A percentile compares a stretch with the other conserved stretches of the same genome.
These are phyloP conservation scores for Conringia planisiliqua DNA, from an alignment of 345 rosid species.

Conservation along the genomic window DNA sequence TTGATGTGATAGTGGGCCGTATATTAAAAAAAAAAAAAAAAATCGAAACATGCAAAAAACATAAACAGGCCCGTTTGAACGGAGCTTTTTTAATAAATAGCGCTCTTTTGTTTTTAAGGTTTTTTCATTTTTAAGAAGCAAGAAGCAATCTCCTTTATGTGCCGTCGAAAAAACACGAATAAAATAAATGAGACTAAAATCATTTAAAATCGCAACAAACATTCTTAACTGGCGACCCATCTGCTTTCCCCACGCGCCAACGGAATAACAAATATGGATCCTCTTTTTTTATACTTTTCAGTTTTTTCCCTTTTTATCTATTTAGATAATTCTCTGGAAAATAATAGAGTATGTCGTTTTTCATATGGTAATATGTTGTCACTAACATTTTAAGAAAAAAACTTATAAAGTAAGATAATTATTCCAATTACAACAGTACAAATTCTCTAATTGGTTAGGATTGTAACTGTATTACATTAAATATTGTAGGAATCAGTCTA, in stretches of 20 bases:
- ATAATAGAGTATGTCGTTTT: too few species aligned
- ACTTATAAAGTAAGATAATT: too few species aligned
- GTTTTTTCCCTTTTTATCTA: background rate
- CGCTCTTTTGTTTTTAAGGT: background rate
- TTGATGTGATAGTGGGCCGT: slow-evolving; percentile 22
- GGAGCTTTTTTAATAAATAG: background rate
- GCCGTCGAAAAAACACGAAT: background rate
- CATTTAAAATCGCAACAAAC: slow-evolving; percentile 11
- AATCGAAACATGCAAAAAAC: background rate
- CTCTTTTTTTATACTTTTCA: background rate
- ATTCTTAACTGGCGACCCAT: slow-evolving; percentile 3
- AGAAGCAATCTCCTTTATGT: background rate
- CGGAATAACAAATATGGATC: background rate
- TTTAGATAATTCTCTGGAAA: too few species aligned
- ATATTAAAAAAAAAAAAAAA: background rate
- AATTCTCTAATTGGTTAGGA: too few species aligned
- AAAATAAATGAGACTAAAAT: background rate
- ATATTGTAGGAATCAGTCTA: too few species aligned
- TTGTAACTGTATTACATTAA: too few species aligned
- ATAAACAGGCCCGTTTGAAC: slow-evolving; percentile 17
- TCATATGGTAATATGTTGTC: too few species aligned
- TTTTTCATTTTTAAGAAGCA: too few species aligned
- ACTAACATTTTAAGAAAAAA: too few species aligned
- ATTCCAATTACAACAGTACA: too few species aligned
- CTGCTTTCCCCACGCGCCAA: slow-evolving; percentile 21